A percentile compares a stretch with the other conserved stretches of the same genome.
phyloP scores from a whole-genome alignment of 202 grass and related monocot species.

The Setaria italica region DNA sequence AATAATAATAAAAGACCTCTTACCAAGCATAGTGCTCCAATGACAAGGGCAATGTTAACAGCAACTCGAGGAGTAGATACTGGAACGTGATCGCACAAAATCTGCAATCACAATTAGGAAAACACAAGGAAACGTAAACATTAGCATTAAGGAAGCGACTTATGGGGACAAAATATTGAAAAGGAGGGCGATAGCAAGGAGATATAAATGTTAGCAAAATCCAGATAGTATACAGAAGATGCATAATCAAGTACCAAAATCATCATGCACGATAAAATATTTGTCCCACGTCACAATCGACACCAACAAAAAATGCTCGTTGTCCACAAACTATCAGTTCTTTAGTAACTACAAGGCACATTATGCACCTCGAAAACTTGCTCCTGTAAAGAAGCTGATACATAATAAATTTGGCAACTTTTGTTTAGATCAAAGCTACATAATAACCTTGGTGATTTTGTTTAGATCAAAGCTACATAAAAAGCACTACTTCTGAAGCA shows the following conservation, averaged over 20 bases:
- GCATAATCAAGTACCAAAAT: conserved; percentile 16
- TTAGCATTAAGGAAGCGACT: conserved; percentile 31
- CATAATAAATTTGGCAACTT: not conserved
- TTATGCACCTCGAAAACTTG: not conserved
- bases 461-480: not conserved
- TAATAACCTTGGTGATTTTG: not conserved
- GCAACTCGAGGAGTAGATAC: conserved; percentile 71
- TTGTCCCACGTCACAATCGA: conserved; percentile 26
- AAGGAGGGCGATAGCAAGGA: conserved; percentile 3
- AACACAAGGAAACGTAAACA: conserved; percentile 35
- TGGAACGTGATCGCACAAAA: conserved; percentile 61
- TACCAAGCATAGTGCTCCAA: conserved; percentile 94
- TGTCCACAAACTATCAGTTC: not conserved
- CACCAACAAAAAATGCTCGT: not conserved
- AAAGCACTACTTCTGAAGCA: too few relatives aligned
- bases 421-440: not conserved
- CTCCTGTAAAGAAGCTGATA: not conserved
- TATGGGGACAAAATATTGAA: conserved; percentile 29
- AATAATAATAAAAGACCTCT: conserved; percentile 35
- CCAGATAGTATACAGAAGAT: not conserved
- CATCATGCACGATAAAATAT: conserved; percentile 19
- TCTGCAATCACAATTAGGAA: conserved; percentile 62
- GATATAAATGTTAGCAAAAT: conserved; percentile 8
- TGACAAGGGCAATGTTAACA: conserved; percentile 80
- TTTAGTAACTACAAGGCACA: conserved; percentile 10